A percentile compares a stretch with the other conserved stretches of the same genome.
These are phyloP conservation scores for Bothriochloa decipiens DNA, from an alignment of 176 grass and related monocot genomes.

Conservation along the genomic window DNA sequence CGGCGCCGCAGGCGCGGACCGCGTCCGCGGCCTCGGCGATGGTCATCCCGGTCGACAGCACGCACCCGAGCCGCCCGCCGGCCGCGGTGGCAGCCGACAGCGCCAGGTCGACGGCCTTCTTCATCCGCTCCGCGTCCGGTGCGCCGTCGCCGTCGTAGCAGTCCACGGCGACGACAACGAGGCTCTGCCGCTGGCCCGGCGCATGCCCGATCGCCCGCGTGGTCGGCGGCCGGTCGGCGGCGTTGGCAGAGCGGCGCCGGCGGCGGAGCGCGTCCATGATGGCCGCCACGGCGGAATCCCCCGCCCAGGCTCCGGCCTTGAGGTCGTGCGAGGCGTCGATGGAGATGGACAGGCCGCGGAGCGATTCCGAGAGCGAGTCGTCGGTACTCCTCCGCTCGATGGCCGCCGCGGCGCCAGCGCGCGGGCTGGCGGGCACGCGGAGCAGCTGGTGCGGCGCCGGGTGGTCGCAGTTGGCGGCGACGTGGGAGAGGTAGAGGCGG, in stretches of 20 bases:
- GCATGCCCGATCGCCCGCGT: slow-evolving; percentile 7
- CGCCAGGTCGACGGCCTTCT: no score
- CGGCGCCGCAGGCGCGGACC: slow-evolving; percentile 53
- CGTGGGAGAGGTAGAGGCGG: slow-evolving; percentile 85
- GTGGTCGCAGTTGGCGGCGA: slow-evolving; percentile 51
- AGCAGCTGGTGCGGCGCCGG: slow-evolving; percentile 48
- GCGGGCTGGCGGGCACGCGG: slow-evolving; percentile 36
- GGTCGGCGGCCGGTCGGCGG: background rate
- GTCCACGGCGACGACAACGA: slow-evolving; percentile 65
- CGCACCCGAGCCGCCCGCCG: slow-evolving; percentile 56
- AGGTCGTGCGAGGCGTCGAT: slow-evolving; percentile 53
- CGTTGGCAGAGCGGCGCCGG: background rate
- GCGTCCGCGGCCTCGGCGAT: slow-evolving; percentile 49
- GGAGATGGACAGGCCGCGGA: slow-evolving; percentile 84
- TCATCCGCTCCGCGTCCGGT: no score
- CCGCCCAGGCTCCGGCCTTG: background rate
- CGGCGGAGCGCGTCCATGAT: slow-evolving; percentile 72
- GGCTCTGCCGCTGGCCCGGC: slow-evolving; percentile 50
- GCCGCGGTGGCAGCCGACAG: slow-evolving; percentile 5
- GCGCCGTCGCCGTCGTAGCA: slow-evolving; percentile 57
- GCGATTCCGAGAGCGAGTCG: slow-evolving; percentile 78
- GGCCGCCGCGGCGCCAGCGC: background rate
- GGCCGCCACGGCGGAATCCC: slow-evolving; percentile 45
- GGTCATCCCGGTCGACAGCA: slow-evolving; percentile 74
- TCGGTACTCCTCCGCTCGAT: background rate